phyloP scores from a whole-genome alignment of 2,329 filamentous ascomycete genomes.

The Botryotinia calthae region DNA sequence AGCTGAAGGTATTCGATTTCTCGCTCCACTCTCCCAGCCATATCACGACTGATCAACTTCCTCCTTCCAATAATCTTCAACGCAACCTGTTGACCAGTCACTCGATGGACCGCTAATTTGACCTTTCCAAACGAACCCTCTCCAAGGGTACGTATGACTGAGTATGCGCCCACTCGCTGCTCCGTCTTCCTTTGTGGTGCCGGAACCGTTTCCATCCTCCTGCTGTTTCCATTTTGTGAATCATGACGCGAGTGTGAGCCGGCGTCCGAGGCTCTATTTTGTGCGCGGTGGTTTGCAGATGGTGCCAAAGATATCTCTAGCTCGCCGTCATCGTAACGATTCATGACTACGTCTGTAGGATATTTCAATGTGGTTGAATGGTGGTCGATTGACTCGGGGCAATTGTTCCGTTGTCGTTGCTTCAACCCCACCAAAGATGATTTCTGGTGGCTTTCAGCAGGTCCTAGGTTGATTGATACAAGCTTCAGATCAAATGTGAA shows the following conservation, averaged over 20 bases:
- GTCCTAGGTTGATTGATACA: neutral
- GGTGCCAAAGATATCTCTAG: slow-evolving; percentile 73
- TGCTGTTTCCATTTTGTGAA: slow-evolving; percentile 28
- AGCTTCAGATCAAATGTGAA: neutral
- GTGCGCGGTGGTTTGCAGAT: slow-evolving; percentile 57
- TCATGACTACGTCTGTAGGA: slow-evolving; percentile 1
- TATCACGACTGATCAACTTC: slow-evolving; percentile 94
- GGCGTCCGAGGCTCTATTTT: slow-evolving; percentile 39
- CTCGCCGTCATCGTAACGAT: slow-evolving; percentile 72
- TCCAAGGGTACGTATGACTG: slow-evolving; percentile 83
- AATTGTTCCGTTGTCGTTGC: slow-evolving; percentile 14
- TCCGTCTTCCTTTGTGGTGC: slow-evolving; percentile 56
- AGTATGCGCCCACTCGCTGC: slow-evolving; percentile 89
- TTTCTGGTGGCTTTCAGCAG: slow-evolving; percentile 9
- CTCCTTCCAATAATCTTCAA: slow-evolving; percentile 97
- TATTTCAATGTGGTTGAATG: neutral
- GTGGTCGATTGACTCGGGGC: slow-evolving; percentile 1
- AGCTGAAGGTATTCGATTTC: slow-evolving; percentile 98
- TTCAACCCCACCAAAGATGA: slow-evolving; percentile 17
- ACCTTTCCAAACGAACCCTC: slow-evolving; percentile 99
- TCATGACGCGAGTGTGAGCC: slow-evolving; percentile 31
- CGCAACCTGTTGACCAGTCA: slow-evolving; percentile 91
- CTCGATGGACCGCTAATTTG: slow-evolving; percentile 89
- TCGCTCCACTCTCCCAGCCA: slow-evolving; percentile 94
- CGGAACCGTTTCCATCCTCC: slow-evolving; percentile 30